phyloP scores from a whole-genome alignment of 176 grass and related monocot species.

The maize (Zea mays) region DNA sequence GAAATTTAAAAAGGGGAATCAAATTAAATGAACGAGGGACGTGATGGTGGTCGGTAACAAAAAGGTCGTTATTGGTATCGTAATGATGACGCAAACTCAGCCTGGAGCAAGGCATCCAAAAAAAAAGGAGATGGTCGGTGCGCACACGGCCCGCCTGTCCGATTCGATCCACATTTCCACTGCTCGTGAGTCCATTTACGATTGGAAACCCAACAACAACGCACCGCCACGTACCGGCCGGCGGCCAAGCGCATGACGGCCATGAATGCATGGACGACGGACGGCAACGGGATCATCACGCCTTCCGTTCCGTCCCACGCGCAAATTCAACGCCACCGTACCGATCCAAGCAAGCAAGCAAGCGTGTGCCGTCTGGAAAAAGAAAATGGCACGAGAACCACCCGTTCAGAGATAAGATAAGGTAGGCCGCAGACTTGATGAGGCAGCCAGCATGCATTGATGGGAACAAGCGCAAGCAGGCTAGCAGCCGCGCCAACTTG shows the following conservation, averaged over 20 bases:
- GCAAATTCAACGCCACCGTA: neutral
- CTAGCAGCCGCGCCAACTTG: neutral
- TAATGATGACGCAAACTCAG: neutral
- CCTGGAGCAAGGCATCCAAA: neutral
- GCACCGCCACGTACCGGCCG: slow-evolving; percentile 15
- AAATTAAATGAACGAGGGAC: no score
- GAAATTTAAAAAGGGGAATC: no score
- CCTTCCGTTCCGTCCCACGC: slow-evolving; percentile 30
- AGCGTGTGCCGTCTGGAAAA: no score
- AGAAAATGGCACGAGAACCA: neutral
- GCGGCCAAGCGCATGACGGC: slow-evolving; percentile 22
- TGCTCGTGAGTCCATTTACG: slow-evolving; percentile 39
- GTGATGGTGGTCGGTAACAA: no score
- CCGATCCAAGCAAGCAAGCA: no score
- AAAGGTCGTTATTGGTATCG: neutral
- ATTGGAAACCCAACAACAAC: neutral
- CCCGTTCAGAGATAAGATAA: slow-evolving; percentile 15
- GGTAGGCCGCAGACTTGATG: neutral
- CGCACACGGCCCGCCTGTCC: neutral
- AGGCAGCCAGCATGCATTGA: neutral
- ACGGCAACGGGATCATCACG: slow-evolving; percentile 25
- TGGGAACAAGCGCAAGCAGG: neutral
- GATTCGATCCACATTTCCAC: neutral
- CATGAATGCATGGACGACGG: slow-evolving; percentile 37
- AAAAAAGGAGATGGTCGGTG: neutral